Evolutionary conservation across 2,329 filamentous ascomycete species (phyloP).

Genomic region (Claviceps humidiphila): DNA sequence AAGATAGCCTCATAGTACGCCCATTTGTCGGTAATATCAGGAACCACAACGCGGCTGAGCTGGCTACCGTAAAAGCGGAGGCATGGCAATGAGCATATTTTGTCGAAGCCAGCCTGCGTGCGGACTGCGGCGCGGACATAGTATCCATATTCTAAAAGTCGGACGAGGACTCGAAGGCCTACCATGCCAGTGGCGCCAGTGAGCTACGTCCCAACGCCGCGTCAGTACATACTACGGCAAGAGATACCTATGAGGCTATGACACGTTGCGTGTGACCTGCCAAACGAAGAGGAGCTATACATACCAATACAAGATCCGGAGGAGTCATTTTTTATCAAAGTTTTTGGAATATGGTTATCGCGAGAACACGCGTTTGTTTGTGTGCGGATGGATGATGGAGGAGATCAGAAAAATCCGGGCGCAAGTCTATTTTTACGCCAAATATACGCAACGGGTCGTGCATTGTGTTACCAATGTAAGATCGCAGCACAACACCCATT

Average conservation of each 20-base stretch:
- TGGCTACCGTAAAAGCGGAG: slow-evolving; percentile 3
- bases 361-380: no score
- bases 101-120: slow-evolving; percentile 7
- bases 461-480: no score
- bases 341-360: no score
- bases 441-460: no score
- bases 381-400: no score
- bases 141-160: slow-evolving; percentile 14
- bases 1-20: slow-evolving; percentile 28
- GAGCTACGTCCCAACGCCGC: slow-evolving; percentile 1
- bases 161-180: slow-evolving; percentile 16
- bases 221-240: background rate
- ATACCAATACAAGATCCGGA: slow-evolving; percentile 3
- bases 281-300: background rate
- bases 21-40: slow-evolving; percentile 20
- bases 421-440: no score
- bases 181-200: slow-evolving; percentile 20
- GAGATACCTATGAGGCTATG: background rate
- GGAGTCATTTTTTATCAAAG: no score
- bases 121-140: slow-evolving; percentile 18
- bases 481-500: no score
- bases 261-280: background rate
- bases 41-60: slow-evolving; percentile 18
- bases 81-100: slow-evolving; percentile 8
- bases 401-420: no score